phyloP scores from a whole-genome alignment of 805 yeast genomes.

The Millerozyma miso region DNA sequence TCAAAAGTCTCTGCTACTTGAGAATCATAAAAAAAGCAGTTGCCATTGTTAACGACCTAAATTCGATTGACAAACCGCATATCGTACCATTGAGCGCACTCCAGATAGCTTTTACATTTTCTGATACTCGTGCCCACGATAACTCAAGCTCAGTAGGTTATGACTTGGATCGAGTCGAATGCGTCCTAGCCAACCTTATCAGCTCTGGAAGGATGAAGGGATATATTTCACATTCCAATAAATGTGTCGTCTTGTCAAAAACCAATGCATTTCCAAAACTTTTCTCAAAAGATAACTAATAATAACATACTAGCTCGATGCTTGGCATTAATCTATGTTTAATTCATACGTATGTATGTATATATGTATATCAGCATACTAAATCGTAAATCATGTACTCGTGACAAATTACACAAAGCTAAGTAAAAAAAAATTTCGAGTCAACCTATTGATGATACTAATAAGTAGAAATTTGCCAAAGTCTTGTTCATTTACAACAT shows the following conservation, averaged over 20 bases:
- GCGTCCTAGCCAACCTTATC: slow-evolving; percentile 64
- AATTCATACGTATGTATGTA: too few species aligned
- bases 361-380: too few species aligned
- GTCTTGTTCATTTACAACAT: neutral
- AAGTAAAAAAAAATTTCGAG: neutral
- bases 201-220: slow-evolving; percentile 64
- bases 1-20: slow-evolving; percentile 48
- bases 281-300: too few species aligned
- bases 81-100: slow-evolving; percentile 40
- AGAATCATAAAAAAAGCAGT: slow-evolving; percentile 44
- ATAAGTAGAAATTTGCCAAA: neutral
- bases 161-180: slow-evolving; percentile 56
- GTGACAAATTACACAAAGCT: neutral
- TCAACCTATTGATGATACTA: neutral
- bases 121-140: slow-evolving; percentile 14
- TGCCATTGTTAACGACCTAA: slow-evolving; percentile 14
- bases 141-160: slow-evolving; percentile 4
- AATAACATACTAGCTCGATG: too few species aligned
- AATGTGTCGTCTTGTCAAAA: slow-evolving; percentile 72
- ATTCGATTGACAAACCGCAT: slow-evolving; percentile 29
- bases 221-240: slow-evolving; percentile 71
- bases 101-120: slow-evolving; percentile 39
- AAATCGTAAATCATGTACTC: too few species aligned
- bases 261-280: slow-evolving; percentile 73
- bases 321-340: too few species aligned